These are phyloP conservation scores for Gypsophila paniculata DNA, from an alignment of 179 eudicot genomes.

Conservation along the genomic window DNA sequence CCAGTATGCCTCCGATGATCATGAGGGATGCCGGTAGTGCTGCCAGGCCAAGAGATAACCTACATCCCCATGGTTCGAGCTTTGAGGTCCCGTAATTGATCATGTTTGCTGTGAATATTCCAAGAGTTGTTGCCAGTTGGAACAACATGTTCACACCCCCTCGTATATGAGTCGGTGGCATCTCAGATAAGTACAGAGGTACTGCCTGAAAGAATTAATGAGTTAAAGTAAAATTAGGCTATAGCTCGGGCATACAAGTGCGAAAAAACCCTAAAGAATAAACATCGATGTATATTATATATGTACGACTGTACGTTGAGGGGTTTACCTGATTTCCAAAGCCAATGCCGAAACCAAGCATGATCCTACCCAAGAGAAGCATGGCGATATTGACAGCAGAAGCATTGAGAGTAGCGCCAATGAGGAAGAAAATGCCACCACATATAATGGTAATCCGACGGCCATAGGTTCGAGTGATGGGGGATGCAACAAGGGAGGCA, in stretches of 20 bases:
- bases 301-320: too few relatives aligned
- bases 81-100: conserved; percentile 74
- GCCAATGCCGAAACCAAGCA: conserved; percentile 97
- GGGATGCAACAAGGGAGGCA: conserved; percentile 45
- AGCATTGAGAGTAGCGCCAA: conserved; percentile 50
- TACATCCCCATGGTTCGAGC: conserved; percentile 85
- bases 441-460: conserved; percentile 43
- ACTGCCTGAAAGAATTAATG: too few relatives aligned
- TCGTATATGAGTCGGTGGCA: conserved; percentile 87
- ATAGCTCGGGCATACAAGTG: too few relatives aligned
- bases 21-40: conserved; percentile 73
- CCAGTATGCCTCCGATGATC: conserved; percentile 67
- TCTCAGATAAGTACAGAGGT: conserved; percentile 77
- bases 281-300: too few relatives aligned
- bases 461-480: conserved; percentile 38
- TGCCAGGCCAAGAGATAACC: conserved; percentile 82
- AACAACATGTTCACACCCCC: conserved; percentile 90
- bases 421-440: conserved; percentile 46
- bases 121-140: conserved; percentile 81
- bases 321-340: conserved; percentile 96
- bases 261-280: too few relatives aligned
- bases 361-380: conserved; percentile 62
- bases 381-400: conserved; percentile 41
- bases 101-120: conserved; percentile 91
- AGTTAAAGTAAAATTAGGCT: too few relatives aligned